phyloP scores from a whole-genome alignment of 257 asterid species.

The Nicotiana obtusifolia region DNA sequence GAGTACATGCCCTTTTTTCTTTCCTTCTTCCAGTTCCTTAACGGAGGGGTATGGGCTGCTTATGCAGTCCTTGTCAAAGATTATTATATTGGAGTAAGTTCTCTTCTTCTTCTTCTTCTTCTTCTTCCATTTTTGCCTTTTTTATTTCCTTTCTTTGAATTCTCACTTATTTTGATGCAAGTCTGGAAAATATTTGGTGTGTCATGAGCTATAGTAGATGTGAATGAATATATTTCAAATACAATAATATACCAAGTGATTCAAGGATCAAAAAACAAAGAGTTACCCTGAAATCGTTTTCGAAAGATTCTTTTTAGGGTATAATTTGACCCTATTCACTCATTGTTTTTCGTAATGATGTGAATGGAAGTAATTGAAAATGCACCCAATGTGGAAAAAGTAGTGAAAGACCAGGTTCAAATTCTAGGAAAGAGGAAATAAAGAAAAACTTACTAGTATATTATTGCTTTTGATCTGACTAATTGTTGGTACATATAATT shows the following conservation, averaged over 20 bases:
- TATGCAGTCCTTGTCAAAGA: slow-evolving; percentile 50
- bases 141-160: neutral
- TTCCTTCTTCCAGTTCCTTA: slow-evolving; percentile 58
- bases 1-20: slow-evolving; percentile 68
- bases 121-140: too few species aligned
- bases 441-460: neutral
- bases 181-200: neutral
- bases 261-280: neutral
- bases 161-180: neutral
- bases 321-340: neutral
- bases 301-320: neutral
- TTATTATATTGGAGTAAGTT: slow-evolving; percentile 48
- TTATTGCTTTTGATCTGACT: neutral
- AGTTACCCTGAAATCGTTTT: neutral
- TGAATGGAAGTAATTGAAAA: neutral
- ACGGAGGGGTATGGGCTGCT: slow-evolving; percentile 54
- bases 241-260: neutral
- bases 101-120: neutral
- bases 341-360: neutral
- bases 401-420: neutral
- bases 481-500: neutral
- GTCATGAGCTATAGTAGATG: neutral
- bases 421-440: neutral
- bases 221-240: neutral
- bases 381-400: neutral